Conservation (phyloP, 139 green algal genomes). For the Gonium pectorale region DNA sequence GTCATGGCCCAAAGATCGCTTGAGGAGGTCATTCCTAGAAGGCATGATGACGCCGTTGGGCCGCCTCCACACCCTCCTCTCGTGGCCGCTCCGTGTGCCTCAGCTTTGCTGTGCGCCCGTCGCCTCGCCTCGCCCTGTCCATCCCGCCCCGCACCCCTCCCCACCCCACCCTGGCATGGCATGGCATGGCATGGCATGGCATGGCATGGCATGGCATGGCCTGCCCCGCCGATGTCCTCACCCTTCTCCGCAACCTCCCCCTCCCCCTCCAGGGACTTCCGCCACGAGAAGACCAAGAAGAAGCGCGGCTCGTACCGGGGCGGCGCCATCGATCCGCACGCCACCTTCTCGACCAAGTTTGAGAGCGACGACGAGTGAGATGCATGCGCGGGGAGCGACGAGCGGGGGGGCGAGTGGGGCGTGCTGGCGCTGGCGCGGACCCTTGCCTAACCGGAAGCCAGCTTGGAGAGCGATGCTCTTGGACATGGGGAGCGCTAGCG, state of each 20-base stretch:
- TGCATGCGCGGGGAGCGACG: neutral
- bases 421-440: neutral
- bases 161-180: too few species aligned
- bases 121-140: too few species aligned
- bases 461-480: neutral
- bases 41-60: too few species aligned
- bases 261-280: slow-evolving; percentile 86
- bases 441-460: neutral
- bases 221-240: neutral
- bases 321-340: slow-evolving; percentile 86
- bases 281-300: slow-evolving; percentile 99
- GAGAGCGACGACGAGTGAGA: slow-evolving; percentile 76
- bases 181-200: too few species aligned
- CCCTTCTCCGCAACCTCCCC: neutral
- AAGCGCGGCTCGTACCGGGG: slow-evolving; percentile 96
- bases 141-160: too few species aligned
- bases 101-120: too few species aligned
- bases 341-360: slow-evolving; percentile 93
- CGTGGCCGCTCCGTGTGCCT: too few species aligned
- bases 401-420: neutral
- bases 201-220: too few species aligned
- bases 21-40: too few species aligned
- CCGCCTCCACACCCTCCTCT: too few species aligned
- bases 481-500: too few species aligned
- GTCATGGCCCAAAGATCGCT: too few species aligned